phyloP scores from a whole-genome alignment of 2,329 filamentous ascomycete species.

The Ustilaginoidea virens region DNA sequence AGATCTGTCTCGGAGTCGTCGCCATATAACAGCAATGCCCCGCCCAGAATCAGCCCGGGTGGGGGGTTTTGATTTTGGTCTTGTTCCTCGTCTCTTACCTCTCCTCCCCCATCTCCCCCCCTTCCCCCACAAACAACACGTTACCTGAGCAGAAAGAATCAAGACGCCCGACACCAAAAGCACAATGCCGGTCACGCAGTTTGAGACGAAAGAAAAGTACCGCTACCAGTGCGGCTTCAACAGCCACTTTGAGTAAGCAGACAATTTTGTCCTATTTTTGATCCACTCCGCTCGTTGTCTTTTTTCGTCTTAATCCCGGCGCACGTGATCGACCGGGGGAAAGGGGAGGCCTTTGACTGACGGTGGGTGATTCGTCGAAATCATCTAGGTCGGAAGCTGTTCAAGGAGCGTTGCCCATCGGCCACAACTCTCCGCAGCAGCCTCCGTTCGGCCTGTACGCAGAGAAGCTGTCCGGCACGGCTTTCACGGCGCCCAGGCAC shows the following conservation, averaged over 20 bases:
- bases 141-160: no score
- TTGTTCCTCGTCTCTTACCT: background rate
- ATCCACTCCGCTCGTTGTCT: no score
- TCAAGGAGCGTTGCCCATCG: conserved; percentile 56
- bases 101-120: no score
- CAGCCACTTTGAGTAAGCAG: conserved; percentile 56
- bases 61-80: background rate
- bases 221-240: conserved; percentile 66
- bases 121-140: no score
- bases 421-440: conserved; percentile 70
- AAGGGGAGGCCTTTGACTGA: no score
- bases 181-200: conserved; percentile 35
- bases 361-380: background rate
- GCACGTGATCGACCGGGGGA: no score
- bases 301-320: no score
- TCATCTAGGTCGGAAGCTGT: conserved; percentile 55
- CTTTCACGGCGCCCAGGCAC: conserved; percentile 54
- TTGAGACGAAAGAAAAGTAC: conserved; percentile 42
- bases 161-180: no score
- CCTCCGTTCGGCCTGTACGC: conserved; percentile 65
- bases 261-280: no score
- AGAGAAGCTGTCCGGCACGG: conserved; percentile 60
- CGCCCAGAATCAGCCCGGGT: background rate
- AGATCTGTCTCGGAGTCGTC: no score
- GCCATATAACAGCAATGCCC: no score